Percentiles rank a stretch among this genome's conserved stretches.
Evolutionary conservation across 176 grass and related monocot genomes (phyloP).

Genomic region (Carex scoparia): DNA sequence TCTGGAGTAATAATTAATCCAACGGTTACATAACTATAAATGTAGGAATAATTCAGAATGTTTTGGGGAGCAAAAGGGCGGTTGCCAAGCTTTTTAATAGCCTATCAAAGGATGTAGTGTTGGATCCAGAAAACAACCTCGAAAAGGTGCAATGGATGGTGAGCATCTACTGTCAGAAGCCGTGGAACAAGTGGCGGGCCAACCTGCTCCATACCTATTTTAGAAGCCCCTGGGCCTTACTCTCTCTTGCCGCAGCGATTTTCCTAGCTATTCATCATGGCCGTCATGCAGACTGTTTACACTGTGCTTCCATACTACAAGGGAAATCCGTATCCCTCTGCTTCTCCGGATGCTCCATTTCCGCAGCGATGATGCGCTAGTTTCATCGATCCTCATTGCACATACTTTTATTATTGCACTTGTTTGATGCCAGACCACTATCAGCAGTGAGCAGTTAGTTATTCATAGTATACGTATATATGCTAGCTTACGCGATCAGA

Average conservation of each 20-base stretch:
- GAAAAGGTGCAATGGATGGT: constrained; percentile 58
- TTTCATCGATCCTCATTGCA: background rate
- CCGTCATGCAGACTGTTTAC: constrained; percentile 64
- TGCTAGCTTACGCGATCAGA: too few relatives aligned
- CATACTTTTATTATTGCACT: too few relatives aligned
- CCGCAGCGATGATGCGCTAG: constrained; percentile 20
- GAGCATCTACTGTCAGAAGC: constrained; percentile 51
- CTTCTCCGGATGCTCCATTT: constrained; percentile 11
- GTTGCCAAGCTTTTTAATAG: constrained; percentile 70
- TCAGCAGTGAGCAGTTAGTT: too few relatives aligned
- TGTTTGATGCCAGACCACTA: too few relatives aligned
- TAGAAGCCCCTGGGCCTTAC: constrained; percentile 69
- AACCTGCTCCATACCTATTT: constrained; percentile 92
- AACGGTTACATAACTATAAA: background rate
- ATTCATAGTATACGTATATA: too few relatives aligned
- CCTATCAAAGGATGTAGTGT: constrained; percentile 67
- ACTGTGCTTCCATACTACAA: constrained; percentile 24
- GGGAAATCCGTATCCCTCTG: background rate
- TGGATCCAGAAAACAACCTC: constrained; percentile 43
- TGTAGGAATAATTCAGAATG: constrained; percentile 56
- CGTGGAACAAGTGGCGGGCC: constrained; percentile 61
- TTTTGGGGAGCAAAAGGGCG: constrained; percentile 63
- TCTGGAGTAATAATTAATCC: background rate
- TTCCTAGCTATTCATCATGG: constrained; percentile 50
- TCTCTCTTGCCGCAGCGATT: constrained; percentile 55